Base-by-base conservation (phyloP, 176 grass and related monocot species). In the Guadua angustifolia region DNA sequence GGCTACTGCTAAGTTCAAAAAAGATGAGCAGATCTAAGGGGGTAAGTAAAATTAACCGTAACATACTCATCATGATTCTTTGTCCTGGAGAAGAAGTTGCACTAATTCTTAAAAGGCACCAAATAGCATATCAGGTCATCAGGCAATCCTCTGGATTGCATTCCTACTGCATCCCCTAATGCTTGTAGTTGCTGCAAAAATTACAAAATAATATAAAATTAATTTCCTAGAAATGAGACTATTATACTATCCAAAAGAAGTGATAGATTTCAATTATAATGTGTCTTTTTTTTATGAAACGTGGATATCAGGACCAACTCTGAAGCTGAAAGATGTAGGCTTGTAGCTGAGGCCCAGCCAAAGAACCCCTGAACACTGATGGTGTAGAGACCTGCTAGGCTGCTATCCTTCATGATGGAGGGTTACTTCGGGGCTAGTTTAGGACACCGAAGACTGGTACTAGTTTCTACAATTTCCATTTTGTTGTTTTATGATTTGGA, bases 111-210 rank as follows among this genome's bases (percentile, higher is more conserved):
- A 58, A 87, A 90, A 51, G 66, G 80, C 21, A 70, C 85, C 79
- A 99, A 78, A 69, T 87, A 93, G 81, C 80, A 67, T 75, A 99
- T 95, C 62, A 95, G 73, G 36, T 95, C 93, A 77, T 99, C 91
- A 39, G 96, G 78, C 81, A 99, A 89, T 65, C 96, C 96, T 90
- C 88, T 94, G 57, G 75, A 85, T 78, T 94, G 83, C 71, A 52
- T 86, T 70, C 96, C 96, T 36, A 92, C 83, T 69, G 79, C 75
- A 81, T 99, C 93, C 46, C 78, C 91, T 66, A 99, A 80, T 46
- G 64, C 90, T 92, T 90, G 91, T n/a, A 91, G 87, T 92, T 99
- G 86, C 96, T 92, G 78, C 22, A 90, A 6, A 70, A 81, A 56
- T 59, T 75, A 58, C 33, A 90, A 18, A 71, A 82, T 7, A 69